Evolutionary conservation across 2,329 filamentous ascomycete species (phyloP), one percentile per base, ranked within the genome.

Genomic region (Didymella sp.): DNA sequence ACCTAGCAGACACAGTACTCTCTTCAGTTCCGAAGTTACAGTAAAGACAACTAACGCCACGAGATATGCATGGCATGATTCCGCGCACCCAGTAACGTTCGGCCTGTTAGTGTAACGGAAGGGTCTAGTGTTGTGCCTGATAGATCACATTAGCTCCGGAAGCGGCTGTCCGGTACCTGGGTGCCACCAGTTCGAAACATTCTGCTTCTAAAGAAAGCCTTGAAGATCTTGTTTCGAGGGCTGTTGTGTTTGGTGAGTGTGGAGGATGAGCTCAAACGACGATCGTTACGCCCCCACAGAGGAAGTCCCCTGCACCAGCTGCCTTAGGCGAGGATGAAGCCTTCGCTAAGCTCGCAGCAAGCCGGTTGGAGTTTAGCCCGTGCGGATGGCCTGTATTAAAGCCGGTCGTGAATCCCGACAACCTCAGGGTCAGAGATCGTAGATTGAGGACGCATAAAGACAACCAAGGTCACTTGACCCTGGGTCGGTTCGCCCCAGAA

Each of bases 151-250:
- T 56, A 45, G 47, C 35, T 44, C 13, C 17, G 21, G 28, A 40
- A 49, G 30, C 41, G 25, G 25, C 35, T 37, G 40, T 41, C 38
- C 45, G 51, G 40, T 54, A 46, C 24, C 17, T 60, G 41, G 35
- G 37, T 38, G 56, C 44, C 48, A 40, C 42, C 48, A 24, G 53
- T 38, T 56, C 53, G 63, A 68, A 67, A 65, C 60, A 54, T 28
- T 13, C 2, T 43, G 43, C 35, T 66, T 59, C 66, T 62, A 68
- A 68, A 65, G 54, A 59, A 62, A 63, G 63, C 9, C 44, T 54
- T 45, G 56, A 60, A 58, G 59, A 47, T 56, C 28, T 49, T 58
- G 58, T 62, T 65, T 66, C 62, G 58, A 48, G 21, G 35, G 24
- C 46, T 37, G 51, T 55, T 31, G 56, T 59, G 37, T 53, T 59